Evolutionary conservation across 441 rosid genomes (phyloP), one percentile per base, ranked within the genome.

Genomic region (Gossypium davidsonii): DNA sequence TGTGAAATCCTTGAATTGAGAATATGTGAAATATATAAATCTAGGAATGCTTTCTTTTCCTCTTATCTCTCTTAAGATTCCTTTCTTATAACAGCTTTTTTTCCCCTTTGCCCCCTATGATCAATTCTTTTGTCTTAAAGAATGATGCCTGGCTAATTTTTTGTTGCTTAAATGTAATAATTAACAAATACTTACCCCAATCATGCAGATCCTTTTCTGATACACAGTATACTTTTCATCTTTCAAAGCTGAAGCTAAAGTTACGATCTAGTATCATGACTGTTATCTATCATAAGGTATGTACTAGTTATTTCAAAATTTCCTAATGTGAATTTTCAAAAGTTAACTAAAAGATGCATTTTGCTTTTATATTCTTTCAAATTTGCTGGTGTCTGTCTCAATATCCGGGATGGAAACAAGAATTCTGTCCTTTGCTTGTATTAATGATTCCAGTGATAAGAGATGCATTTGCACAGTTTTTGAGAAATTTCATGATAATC

Each of bases 211-310:
- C 98, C 65, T 89, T 94, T 74, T 85, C 87, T 71, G 98, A 94
- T 85, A 88, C 98, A 56, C 97, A 94, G 73, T 94, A 92, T 79
- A 70, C 89, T 31, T 89, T 83, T 79, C 89, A 76, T 76, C 90
- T 94, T 68, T 81, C 91, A 28, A 94, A 89, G 85, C 84, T 94
- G 79, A 92, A 86, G 84, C 86, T 94, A 69, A 94, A 85, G 85
- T 83, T 94, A 66, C 85, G 98, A 57, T 89, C 97, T 65, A 88
- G 97, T 79, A 92, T 94, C 51, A 94, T 92, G 97, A 88, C 89
- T 67, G 71, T 87, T 74, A 88, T 94, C 65, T 94, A 92, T 73
- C 83, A 77, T 37, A 94, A 94, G 98, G 98, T 92, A 87, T 71
- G 37, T 48, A 49, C 17, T 48, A 15, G 49, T 75, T 46, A 48